Base-by-base conservation (phyloP, 257 asterid species). In the Penstemon newberryi region DNA sequence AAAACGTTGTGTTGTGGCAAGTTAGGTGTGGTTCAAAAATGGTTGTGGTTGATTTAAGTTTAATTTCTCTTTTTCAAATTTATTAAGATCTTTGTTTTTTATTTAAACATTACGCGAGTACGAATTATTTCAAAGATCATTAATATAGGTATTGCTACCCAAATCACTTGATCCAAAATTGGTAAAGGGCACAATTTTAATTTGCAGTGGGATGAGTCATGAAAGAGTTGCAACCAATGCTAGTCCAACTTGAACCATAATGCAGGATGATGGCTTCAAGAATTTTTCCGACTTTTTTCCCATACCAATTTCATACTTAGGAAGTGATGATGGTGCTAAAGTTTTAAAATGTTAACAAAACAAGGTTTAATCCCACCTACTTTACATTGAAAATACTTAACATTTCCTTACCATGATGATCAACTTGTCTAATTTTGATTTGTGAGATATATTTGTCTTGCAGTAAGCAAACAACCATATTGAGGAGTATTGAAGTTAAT, bases 271-370 rank as follows among this genome's bases (percentile, higher is more conserved):
- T 10, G 65, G 67, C 6, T 52, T 69, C 65, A 72, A 65, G 0
- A 95, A 89, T 74, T 19, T 36, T 1, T 88, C 82, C 52, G 80
- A 71, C 71, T n/a, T 84, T 52, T 85, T 78, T 33, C 90, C 92
- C 13, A 40, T 89, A 18, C 56, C 92, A 2, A 78, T 82, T 5
- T 75, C 92, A 1, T 81, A 75, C 71, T 37, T 89, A 49, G 79
- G 63, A 57, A 5, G 58, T 37, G 37, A 4, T 0, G 86, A 86
- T n/a, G 91, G 89, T 5, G 56, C 18, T 6, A 2, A 44, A 41
- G 66, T 83, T 41, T 25, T n/a, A 7, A 12, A 43, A 88, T 41
- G 73, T 86, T 5, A 83, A 88, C 73, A 36, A 60, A 44, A 71
- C 90, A 42, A 70, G 83, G 92, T 83, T 15, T 12, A 58, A 2